Evolutionary conservation across 139 green algal species (phyloP).

Genomic region (Chlorella sp.): DNA sequence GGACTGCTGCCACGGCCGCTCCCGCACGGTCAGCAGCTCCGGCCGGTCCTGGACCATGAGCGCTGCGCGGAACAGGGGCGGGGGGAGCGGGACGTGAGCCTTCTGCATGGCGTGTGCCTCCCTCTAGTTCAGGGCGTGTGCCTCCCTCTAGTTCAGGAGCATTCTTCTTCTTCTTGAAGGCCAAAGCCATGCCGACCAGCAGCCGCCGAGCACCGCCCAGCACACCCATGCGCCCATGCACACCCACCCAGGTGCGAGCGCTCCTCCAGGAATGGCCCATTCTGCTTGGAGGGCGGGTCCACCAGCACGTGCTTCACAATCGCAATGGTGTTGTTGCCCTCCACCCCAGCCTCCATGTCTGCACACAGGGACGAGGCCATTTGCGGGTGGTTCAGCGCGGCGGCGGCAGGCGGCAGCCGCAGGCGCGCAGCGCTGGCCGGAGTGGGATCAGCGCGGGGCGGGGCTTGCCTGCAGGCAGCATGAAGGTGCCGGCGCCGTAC

Average conservation of each 20-base stretch:
- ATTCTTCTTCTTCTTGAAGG: not conserved
- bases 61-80: not conserved
- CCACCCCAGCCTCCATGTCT: conserved; percentile 13
- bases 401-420: no score
- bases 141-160: not conserved
- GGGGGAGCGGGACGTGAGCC: not conserved
- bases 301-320: conserved; percentile 33
- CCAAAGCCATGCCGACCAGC: no score
- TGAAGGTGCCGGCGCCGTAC: conserved; percentile 30
- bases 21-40: conserved; percentile 7
- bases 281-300: conserved; percentile 9
- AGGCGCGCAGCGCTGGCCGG: not conserved
- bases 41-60: conserved; percentile 28
- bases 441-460: no score
- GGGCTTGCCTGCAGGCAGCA: not conserved
- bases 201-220: not conserved
- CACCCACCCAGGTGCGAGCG: conserved; percentile 29
- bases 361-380: not conserved
- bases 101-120: no score
- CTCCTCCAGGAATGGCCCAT: conserved; percentile 25
- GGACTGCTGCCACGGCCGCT: conserved; percentile 11
- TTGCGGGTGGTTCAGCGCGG: not conserved
- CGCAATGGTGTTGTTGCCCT: conserved; percentile 17
- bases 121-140: no score
- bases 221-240: not conserved